phyloP scores from a whole-genome alignment of 257 asterid genomes.

The Solanum chiquidenum region DNA sequence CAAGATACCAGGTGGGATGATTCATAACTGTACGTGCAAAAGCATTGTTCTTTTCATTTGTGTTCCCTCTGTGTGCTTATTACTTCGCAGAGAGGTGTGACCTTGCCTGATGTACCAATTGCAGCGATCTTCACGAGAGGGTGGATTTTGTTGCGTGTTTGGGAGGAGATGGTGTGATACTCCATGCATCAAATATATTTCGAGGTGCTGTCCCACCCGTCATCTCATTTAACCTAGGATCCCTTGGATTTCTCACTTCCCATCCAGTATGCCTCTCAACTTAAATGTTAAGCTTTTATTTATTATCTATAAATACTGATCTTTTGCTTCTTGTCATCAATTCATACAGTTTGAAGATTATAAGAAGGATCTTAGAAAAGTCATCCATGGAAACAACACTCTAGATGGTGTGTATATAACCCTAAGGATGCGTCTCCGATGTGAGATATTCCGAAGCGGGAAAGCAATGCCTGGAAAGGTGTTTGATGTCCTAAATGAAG shows the following conservation, averaged over 20 bases:
- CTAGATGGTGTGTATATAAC: conserved; percentile 88
- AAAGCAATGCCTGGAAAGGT: conserved; percentile 88
- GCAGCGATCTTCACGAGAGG: conserved; percentile 96
- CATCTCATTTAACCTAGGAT: conserved; percentile 97
- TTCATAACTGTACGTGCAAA: conserved; percentile 1
- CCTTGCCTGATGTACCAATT: conserved; percentile 16
- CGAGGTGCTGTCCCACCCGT: conserved; percentile 15
- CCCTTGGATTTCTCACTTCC: conserved; percentile 86
- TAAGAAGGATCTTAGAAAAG: conserved; percentile 77
- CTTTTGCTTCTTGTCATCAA: background rate
- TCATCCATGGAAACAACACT: conserved; percentile 85
- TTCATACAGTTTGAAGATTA: conserved; percentile 63
- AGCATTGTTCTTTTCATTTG: background rate
- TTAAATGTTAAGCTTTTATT: background rate
- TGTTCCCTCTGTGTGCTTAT: background rate
- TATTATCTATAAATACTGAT: background rate
- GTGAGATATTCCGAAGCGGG: conserved; percentile 89
- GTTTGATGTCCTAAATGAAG: conserved; percentile 86
- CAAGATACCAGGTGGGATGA: conserved; percentile 89
- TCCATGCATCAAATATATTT: conserved; percentile 80
- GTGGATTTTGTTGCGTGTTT: conserved; percentile 95
- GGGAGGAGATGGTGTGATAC: conserved; percentile 99
- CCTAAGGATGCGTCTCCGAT: conserved; percentile 92
- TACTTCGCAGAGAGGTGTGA: conserved; percentile 6
- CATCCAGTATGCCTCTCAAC: background rate